Base-by-base conservation (phyloP, 495 filamentous ascomycete species). In the Coniosporium apollinis region DNA sequence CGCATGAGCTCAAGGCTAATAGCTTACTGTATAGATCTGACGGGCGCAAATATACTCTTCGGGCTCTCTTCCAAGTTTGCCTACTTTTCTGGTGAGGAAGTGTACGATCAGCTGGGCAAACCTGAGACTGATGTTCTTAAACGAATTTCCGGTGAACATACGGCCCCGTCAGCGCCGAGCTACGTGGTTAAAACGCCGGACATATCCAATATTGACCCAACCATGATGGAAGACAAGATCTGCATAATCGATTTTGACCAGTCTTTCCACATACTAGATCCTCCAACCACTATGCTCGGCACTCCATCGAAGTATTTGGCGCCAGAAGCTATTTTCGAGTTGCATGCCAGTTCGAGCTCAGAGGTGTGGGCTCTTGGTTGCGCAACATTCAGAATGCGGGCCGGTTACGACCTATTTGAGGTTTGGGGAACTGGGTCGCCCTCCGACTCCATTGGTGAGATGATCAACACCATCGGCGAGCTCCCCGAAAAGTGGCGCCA, bases 331-430 rank as follows among this genome's bases (percentile, higher is more conserved):
- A 30, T 49, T 1, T 44, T 54, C 22, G 45, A 52, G 22, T 44
- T 43, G 21, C 33, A 36, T 13, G 28, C 42, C 2, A 50, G 46
- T 4, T 16, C 37, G 14, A 30, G 28, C 10, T 48, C 30, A 21
- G 56, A 59, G 30, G 33, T 52, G 8, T 59, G 56, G 52, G 45
- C 54, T 3, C 43, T 54, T 7, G 54, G 43, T 8, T 59, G 56
- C 33, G 48, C 49, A 5, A 20, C 57, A 15, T 56, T 4, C 39
- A 50, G 54, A 42, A 49, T 56, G 10, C 48, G 55, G 14, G 47
- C 50, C 3, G 50, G 52, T n/a, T n/a, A n/a, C n/a, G n/a, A n/a
- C n/a, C n/a, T n/a, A n/a, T n/a, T n/a, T n/a, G n/a, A n/a, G n/a
- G n/a, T n/a, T n/a, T n/a, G n/a, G n/a, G n/a, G n/a, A n/a, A n/a